Evolutionary conservation across 1,139 yeast genomes (phyloP).

Genomic region (Scheffersomyces parashehatae): DNA sequence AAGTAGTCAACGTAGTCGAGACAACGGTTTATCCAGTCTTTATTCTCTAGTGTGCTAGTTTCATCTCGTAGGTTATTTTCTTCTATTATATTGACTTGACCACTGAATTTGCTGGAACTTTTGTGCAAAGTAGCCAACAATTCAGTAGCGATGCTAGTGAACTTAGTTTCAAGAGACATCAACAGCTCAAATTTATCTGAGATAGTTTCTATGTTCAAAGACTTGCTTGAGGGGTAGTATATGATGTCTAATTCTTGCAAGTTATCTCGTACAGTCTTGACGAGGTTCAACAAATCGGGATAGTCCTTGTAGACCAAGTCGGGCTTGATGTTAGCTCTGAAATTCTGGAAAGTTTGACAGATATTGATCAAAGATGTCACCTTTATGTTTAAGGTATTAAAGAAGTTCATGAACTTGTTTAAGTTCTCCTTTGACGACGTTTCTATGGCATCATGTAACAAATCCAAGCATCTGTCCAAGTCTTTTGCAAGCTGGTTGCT

Average conservation of each 20-base stretch:
- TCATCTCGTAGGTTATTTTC: background rate
- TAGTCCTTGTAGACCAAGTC: conserved; percentile 21
- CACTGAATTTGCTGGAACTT: background rate
- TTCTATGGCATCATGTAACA: conserved; percentile 4
- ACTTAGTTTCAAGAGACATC: conserved; percentile 7
- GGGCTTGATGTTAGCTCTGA: conserved; percentile 11
- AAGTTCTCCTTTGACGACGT: conserved; percentile 3
- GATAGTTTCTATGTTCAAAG: conserved; percentile 13
- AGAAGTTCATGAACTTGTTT: conserved; percentile 1
- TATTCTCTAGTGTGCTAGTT: background rate
- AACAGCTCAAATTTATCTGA: conserved; percentile 12
- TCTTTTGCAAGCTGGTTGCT: conserved; percentile 4
- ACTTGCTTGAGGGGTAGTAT: conserved; percentile 18
- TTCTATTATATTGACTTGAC: background rate
- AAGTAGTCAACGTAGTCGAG: conserved; percentile 15
- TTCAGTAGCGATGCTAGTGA: background rate
- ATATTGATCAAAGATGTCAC: conserved; percentile 3
- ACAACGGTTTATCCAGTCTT: conserved; percentile 5
- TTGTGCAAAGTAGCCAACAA: background rate
- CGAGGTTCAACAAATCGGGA: conserved; percentile 14
- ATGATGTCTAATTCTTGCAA: conserved; percentile 10
- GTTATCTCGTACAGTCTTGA: conserved; percentile 7
- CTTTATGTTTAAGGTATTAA: conserved; percentile 7
- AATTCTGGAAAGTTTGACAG: conserved; percentile 9
- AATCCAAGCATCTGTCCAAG: conserved; percentile 5